Evolutionary conservation across 2,329 filamentous ascomycete genomes (phyloP), one percentile per base, ranked within the genome.

Genomic region (Xylariaceae sp.): DNA sequence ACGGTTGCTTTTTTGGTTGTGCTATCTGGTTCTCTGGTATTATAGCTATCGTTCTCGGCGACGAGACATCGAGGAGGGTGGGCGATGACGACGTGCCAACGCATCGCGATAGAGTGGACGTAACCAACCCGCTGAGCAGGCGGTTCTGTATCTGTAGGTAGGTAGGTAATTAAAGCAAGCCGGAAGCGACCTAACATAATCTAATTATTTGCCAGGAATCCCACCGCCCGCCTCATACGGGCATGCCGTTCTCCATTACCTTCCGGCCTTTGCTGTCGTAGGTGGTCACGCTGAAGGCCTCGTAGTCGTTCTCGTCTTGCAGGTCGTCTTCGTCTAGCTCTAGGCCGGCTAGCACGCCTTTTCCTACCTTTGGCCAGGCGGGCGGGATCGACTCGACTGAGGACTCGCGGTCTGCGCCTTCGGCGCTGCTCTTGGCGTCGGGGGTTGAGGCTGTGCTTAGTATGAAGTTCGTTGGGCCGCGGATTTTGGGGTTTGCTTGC

Each of bases 271-370:
- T 63, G 4, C 36, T 16, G 32, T 71, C 66, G 37, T 70, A 72
- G 0, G 68, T 64, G 2, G 67, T 63, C 42, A 70, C 64, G 44
- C 70, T 72, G 54, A 72, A 73, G 3, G 67, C 63, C 40, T 67
- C 66, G 45, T 63, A 67, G 47, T 72, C 70, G 22, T 68, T 63
- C 3, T 65, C 58, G 22, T 68, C 68, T 15, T 59, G 55, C 15
- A 69, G 43, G 36, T 68, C 67, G 1, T 64, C 63, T 47, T 65
- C 61, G 15, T 68, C 61, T 43, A 69, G 53, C 6, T 67, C 59
- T 0, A 65, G 22, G 5, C 61, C 65, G 8, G 55, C 61, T 13
- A 69, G 63, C 18, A 65, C 63, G 18, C 68, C 69, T 6, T 65
- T 58, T 8, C 66, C 65, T 6, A 65, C 55, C 46, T 64, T 64